These are phyloP conservation scores for Akanthomyces dipterigenus DNA, from an alignment of 2,329 filamentous ascomycete species.

Conservation along the genomic window DNA sequence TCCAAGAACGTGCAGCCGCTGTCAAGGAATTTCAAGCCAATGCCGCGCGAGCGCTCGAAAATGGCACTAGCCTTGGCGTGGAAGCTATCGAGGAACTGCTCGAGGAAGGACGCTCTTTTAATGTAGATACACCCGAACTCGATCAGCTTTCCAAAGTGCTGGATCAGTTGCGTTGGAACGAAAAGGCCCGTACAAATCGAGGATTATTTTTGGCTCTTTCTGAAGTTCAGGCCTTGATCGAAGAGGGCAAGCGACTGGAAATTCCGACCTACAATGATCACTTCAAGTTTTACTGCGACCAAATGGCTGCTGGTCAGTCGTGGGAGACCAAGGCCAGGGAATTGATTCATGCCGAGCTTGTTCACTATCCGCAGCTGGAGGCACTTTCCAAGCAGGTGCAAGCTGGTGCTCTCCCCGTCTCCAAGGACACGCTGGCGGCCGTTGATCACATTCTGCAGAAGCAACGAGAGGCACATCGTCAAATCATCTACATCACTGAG, in stretches of 20 bases:
- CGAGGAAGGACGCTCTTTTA: conserved; percentile 83
- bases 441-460: conserved; percentile 93
- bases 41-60: conserved; percentile 63
- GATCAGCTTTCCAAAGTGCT: conserved; percentile 74
- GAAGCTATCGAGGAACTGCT: conserved; percentile 82
- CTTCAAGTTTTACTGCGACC: conserved; percentile 66
- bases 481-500: conserved; percentile 76
- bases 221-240: conserved; percentile 73
- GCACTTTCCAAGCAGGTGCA: conserved; percentile 78
- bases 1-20: conserved; percentile 77
- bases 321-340: conserved; percentile 95
- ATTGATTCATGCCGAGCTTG: conserved; percentile 80
- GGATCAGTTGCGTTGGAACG: conserved; percentile 83
- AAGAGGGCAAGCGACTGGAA: conserved; percentile 67
- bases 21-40: conserved; percentile 80
- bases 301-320: conserved; percentile 67
- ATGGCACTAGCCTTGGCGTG: conserved; percentile 55
- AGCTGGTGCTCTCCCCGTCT: conserved; percentile 66
- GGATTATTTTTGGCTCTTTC: conserved; percentile 63
- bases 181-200: conserved; percentile 61
- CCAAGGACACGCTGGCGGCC: conserved; percentile 67
- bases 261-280: conserved; percentile 77
- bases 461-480: conserved; percentile 86
- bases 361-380: conserved; percentile 93
- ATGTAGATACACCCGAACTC: conserved; percentile 84